phyloP scores from a whole-genome alignment of 2,329 filamentous ascomycete species.

The Penicillium sp. region DNA sequence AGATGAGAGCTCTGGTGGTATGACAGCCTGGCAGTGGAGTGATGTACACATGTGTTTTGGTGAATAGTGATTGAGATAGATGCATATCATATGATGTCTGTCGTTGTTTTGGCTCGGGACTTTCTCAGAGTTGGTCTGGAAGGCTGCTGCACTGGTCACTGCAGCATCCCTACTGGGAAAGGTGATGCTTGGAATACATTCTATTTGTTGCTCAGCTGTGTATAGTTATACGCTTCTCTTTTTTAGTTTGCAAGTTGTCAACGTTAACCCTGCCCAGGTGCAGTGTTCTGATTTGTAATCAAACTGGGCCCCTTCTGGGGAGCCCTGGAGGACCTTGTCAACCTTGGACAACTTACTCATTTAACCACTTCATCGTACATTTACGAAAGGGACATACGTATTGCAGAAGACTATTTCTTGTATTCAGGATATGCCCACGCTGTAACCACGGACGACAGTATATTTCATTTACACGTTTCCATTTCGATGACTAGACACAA shows the following conservation, averaged over 20 bases:
- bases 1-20: slow-evolving; percentile 3
- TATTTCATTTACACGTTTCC: neutral
- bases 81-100: neutral
- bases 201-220: neutral
- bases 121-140: neutral
- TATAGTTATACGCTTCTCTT: neutral
- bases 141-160: neutral
- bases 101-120: neutral
- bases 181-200: neutral
- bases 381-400: neutral
- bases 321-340: neutral
- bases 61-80: neutral
- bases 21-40: neutral
- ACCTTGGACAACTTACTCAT: neutral
- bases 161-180: neutral
- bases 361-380: neutral
- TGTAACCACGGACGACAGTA: neutral
- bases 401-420: neutral
- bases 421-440: neutral
- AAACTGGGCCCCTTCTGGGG: neutral
- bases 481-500: neutral
- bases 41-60: neutral
- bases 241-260: neutral
- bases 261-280: no score
- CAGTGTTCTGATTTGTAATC: neutral